Percentiles rank a stretch among this genome's conserved stretches.
These are phyloP conservation scores for Senecio squalidus DNA, from an alignment of 140 eudicot species.

Conservation along the genomic window DNA sequence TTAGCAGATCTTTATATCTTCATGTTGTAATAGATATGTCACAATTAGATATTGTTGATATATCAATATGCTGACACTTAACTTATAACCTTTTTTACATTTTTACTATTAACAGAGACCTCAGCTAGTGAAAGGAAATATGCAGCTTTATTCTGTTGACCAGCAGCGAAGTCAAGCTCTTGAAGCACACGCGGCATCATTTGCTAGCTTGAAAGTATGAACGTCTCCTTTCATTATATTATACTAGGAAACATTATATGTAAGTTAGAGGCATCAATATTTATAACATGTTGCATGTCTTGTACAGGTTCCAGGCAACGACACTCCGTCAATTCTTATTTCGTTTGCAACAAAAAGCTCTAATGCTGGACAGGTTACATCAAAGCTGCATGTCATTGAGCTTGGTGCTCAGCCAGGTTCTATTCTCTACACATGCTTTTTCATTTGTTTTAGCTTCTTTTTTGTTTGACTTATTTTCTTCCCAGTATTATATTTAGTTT, in stretches of 20 bases:
- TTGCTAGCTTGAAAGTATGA: conserved; percentile 74
- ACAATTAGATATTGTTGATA: no score
- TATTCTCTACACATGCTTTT: conserved; percentile 1
- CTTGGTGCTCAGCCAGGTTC: conserved; percentile 99
- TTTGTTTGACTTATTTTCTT: conserved; percentile 1
- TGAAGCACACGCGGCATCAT: conserved; percentile 98
- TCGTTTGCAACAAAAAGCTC: conserved; percentile 89
- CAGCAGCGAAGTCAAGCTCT: conserved; percentile 99
- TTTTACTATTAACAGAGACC: conserved; percentile 52
- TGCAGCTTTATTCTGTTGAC: conserved; percentile 96
- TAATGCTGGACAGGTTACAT: conserved; percentile 89
- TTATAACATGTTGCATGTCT: conserved; percentile 12
- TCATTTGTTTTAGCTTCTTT: not conserved
- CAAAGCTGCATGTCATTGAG: conserved; percentile 92
- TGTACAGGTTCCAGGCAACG: conserved; percentile 85
- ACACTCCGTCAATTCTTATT: conserved; percentile 85
- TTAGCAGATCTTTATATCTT: not conserved
- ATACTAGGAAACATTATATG: not conserved
- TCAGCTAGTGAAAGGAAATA: conserved; percentile 90
- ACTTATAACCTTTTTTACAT: conserved; percentile 3
- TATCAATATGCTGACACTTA: not conserved
- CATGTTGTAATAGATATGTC: no score
- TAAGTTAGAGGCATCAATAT: conserved; percentile 5
- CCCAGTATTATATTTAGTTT: not conserved
- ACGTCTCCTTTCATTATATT: conserved; percentile 2